These are phyloP conservation scores for Cercospora zeae-maydis DNA, from an alignment of 2,329 filamentous ascomycete genomes.

Conservation along the genomic window DNA sequence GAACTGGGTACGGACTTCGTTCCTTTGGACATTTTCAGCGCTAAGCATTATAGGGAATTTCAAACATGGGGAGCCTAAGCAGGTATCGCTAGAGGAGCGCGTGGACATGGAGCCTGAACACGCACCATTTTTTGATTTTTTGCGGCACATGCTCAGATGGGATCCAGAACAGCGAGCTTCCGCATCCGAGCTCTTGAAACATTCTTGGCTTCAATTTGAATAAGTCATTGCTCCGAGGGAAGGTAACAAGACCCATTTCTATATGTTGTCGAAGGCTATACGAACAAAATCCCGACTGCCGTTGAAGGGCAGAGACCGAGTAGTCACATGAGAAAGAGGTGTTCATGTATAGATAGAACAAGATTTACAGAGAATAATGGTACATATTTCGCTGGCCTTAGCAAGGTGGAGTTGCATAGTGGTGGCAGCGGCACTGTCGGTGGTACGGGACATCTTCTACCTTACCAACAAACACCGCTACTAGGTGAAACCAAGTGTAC, in stretches of 20 bases:
- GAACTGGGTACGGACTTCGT: not conserved
- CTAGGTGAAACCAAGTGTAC: no score
- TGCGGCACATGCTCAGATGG: slow-evolving; percentile 9
- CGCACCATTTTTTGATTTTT: not conserved
- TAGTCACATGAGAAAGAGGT: no score
- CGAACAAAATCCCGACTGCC: no score
- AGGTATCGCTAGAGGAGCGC: slow-evolving; percentile 5
- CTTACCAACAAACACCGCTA: no score
- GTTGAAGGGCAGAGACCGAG: no score
- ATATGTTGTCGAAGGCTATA: not conserved
- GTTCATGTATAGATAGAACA: no score
- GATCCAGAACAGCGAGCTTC: slow-evolving; percentile 3
- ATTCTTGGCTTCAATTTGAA: slow-evolving; percentile 6
- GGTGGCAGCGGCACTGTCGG: no score
- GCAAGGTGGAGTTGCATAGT: no score
- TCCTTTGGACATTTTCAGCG: not conserved
- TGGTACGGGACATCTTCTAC: no score
- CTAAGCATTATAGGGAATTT: slow-evolving; percentile 2
- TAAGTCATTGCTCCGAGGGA: not conserved
- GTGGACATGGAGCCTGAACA: not conserved
- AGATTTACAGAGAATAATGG: no score
- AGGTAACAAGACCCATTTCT: not conserved
- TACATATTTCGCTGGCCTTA: no score
- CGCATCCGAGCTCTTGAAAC: slow-evolving; percentile 8
- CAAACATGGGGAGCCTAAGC: not conserved